Evolutionary conservation across 129 eudicot genomes (phyloP), one percentile per base, ranked within the genome.

Genomic region (Lonicera japonica): DNA sequence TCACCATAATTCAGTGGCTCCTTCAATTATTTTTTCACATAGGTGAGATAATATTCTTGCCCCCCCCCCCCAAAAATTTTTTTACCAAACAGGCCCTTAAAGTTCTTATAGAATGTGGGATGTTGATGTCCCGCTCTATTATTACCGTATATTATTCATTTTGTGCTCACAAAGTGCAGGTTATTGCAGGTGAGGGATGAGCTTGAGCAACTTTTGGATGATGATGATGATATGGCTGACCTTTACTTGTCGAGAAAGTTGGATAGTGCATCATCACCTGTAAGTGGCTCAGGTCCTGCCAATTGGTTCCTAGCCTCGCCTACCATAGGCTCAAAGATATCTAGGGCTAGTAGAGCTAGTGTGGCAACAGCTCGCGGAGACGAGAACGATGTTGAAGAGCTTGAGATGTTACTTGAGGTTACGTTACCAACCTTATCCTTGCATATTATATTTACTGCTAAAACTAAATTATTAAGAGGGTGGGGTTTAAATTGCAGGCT

Each of bases 141-240:
- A 29, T 29, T 29, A 29, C 36, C 36, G 6, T 29, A 29, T 29
- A 29, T 29, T 29, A 2, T 29, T 29, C 36, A 39, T 51, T 25
- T 21, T 63, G 29, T 39, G 15, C 64, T 61, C 38, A 68, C 13
- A 38, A 54, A 63, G 25, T 51, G 25, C 40, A 29, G 62, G 40
- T 39, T 24, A 21, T 10, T 73, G 56, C 79, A 91, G 97, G 97
- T 92, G 38, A 73, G 98, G 40, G 98, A 92, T 72, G 98, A 92
- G 75, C 96, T 92, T 54, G 98, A 92, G 65, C 94, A 87, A 56
- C 90, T 92, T 63, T 68, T 92, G 79, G 98, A 92, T 61, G 98
- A 92, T 17, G 98, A 92, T 50, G 96, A 92, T 64, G 98, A 92
- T 29, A 92, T 92, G 98, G 95, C 95, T 8, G 96, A 92, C 58